Percentiles rank a stretch among this genome's conserved stretches.
Conservation (phyloP, 306 rosid species). For the Alnus glutinosa region DNA sequence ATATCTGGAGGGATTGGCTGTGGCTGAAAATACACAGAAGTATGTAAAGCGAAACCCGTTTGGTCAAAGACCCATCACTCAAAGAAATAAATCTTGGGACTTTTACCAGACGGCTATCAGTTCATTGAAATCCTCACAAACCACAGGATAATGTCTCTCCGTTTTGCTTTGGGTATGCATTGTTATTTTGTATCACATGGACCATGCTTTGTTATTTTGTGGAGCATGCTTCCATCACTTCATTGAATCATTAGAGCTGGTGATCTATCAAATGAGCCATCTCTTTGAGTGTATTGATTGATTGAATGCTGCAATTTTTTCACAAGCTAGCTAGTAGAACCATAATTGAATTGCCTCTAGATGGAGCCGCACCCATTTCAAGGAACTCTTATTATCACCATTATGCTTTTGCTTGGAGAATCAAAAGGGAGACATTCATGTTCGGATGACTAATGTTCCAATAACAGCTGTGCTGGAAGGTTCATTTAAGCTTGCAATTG, state of each 20-base stretch:
- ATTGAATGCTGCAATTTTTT: background rate
- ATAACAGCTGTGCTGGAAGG: background rate
- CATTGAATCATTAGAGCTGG: constrained; percentile 19
- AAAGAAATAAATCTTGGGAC: constrained; percentile 55
- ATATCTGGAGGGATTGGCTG: constrained; percentile 57
- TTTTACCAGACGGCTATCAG: constrained; percentile 54
- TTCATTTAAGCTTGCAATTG: background rate
- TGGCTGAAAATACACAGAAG: constrained; percentile 44
- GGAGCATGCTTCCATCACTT: constrained; percentile 20
- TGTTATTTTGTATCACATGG: constrained; percentile 1
- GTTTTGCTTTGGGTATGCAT: background rate
- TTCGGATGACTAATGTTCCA: background rate
- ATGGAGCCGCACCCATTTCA: constrained; percentile 8
- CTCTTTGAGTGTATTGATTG: background rate
- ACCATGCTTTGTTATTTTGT: constrained; percentile 4
- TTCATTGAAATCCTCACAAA: constrained; percentile 26
- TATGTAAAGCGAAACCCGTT: constrained; percentile 58
- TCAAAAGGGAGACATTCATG: background rate
- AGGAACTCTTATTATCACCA: background rate
- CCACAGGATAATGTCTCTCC: constrained; percentile 6
- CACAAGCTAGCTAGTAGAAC: constrained; percentile 3
- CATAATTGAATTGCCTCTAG: background rate
- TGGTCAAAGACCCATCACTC: constrained; percentile 44
- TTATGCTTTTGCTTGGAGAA: background rate
- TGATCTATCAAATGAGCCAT: background rate